phyloP scores from a whole-genome alignment of 176 grass and related monocot species.

The Aegilops bicornis region DNA sequence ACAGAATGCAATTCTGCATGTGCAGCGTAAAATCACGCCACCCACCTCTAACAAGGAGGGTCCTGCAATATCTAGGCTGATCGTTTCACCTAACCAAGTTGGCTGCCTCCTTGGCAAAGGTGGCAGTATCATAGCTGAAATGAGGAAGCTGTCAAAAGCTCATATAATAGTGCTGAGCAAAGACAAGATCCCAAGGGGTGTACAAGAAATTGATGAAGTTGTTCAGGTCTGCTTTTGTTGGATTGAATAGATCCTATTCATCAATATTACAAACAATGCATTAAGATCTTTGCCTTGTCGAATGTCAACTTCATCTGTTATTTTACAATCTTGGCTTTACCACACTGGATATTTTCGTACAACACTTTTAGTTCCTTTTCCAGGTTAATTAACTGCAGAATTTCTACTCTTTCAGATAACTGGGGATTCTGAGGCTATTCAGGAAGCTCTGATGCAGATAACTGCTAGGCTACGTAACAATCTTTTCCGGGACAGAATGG shows the following conservation, averaged over 20 bases:
- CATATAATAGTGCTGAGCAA: conserved; percentile 78
- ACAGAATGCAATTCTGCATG: conserved; percentile 86
- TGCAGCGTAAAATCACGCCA: conserved; percentile 66
- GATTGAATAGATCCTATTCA: not conserved
- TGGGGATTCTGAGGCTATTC: conserved; percentile 67
- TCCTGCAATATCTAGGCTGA: conserved; percentile 46
- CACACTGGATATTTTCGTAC: not conserved
- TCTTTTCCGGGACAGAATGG: conserved; percentile 70
- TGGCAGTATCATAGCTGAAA: conserved; percentile 83
- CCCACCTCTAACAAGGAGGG: conserved; percentile 53
- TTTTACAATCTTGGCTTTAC: conserved; percentile 27
- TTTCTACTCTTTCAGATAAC: conserved; percentile 58
- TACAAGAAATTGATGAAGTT: conserved; percentile 75
- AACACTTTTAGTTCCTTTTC: not conserved
- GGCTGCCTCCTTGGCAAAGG: conserved; percentile 95
- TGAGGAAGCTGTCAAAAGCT: conserved; percentile 92
- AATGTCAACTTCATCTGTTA: not conserved
- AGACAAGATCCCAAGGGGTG: conserved; percentile 67
- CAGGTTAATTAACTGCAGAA: conserved; percentile 12
- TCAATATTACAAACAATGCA: not conserved
- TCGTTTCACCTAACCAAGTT: conserved; percentile 76
- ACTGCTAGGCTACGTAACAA: conserved; percentile 84
- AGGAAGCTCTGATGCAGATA: conserved; percentile 90
- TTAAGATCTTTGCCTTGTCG: not conserved
- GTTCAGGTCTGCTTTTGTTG: conserved; percentile 61